A percentile compares a stretch with the other conserved stretches of the same genome.
Evolutionary conservation across 345 rosid genomes (phyloP).

Genomic region (Theobroma cacao): DNA sequence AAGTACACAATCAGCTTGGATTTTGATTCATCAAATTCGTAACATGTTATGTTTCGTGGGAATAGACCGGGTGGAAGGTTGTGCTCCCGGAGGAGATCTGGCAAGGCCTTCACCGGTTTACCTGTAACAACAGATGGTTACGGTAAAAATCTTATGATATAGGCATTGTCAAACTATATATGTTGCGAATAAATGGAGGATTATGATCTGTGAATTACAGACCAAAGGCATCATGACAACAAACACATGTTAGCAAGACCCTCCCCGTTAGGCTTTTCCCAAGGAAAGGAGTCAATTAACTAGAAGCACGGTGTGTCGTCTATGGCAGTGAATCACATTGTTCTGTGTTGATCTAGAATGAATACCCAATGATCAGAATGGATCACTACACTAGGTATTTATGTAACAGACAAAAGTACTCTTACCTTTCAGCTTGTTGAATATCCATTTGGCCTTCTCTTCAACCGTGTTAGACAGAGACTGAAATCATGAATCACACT

Average conservation of each 20-base stretch:
- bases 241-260: no score
- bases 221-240: conserved; percentile 24
- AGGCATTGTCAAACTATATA: neutral
- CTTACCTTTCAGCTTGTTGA: conserved; percentile 40
- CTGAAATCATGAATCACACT: no score
- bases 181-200: neutral
- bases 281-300: no score
- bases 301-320: no score
- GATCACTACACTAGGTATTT: no score
- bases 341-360: no score
- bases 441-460: conserved; percentile 25
- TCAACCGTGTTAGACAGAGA: conserved; percentile 7
- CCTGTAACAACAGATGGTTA: conserved; percentile 8
- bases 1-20: conserved; percentile 27
- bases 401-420: no score
- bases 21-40: conserved; percentile 30
- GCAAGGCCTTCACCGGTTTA: conserved; percentile 27
- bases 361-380: no score
- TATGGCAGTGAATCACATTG: no score
- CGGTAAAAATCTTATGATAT: neutral
- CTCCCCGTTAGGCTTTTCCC: no score
- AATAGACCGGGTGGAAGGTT: conserved; percentile 35
- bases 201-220: neutral
- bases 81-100: conserved; percentile 35
- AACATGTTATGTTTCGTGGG: conserved; percentile 33